Evolutionary conservation across 768 basidiomycete species (phyloP).

Genomic region (Tulasnella sp.): DNA sequence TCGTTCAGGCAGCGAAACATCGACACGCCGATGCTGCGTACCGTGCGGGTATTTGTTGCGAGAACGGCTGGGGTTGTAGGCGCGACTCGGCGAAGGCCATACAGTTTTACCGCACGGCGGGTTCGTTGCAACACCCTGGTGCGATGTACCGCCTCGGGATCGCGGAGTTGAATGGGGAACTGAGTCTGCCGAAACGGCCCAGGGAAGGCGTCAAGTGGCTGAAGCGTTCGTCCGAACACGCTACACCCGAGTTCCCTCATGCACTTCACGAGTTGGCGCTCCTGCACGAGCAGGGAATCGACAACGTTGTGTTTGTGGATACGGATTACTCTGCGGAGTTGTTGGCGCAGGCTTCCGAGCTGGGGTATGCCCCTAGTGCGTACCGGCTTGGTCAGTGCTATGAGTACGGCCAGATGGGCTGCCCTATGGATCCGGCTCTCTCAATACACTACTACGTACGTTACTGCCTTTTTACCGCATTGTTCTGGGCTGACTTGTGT

Average conservation of each 20-base stretch:
- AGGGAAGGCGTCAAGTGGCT: slow-evolving; percentile 99
- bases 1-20: slow-evolving; percentile 92
- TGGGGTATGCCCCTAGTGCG: slow-evolving; percentile 93
- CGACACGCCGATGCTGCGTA: slow-evolving; percentile 92
- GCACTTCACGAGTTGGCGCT: slow-evolving; percentile 90
- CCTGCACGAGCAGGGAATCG: slow-evolving; percentile 92
- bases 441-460: slow-evolving; percentile 98
- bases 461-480: slow-evolving; percentile 17
- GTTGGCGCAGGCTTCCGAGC: slow-evolving; percentile 86
- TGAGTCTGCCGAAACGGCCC: slow-evolving; percentile 71
- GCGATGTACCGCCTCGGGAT: slow-evolving; percentile 96
- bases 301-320: slow-evolving; percentile 95
- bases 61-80: slow-evolving; percentile 97
- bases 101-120: slow-evolving; percentile 88
- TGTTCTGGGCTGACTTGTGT: not conserved
- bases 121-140: slow-evolving; percentile 79
- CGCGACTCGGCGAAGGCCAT: slow-evolving; percentile 85
- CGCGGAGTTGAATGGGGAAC: slow-evolving; percentile 90
- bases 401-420: slow-evolving; percentile 98
- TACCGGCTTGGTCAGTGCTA: slow-evolving; percentile 96
- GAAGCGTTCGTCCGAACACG: slow-evolving; percentile 89
- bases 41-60: slow-evolving; percentile 93
- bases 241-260: slow-evolving; percentile 91
- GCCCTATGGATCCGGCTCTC: slow-evolving; percentile 90
- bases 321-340: slow-evolving; percentile 90